These are phyloP conservation scores for Aspergillus tubingensis DNA, from an alignment of 2,329 filamentous ascomycete genomes.

Conservation along the genomic window DNA sequence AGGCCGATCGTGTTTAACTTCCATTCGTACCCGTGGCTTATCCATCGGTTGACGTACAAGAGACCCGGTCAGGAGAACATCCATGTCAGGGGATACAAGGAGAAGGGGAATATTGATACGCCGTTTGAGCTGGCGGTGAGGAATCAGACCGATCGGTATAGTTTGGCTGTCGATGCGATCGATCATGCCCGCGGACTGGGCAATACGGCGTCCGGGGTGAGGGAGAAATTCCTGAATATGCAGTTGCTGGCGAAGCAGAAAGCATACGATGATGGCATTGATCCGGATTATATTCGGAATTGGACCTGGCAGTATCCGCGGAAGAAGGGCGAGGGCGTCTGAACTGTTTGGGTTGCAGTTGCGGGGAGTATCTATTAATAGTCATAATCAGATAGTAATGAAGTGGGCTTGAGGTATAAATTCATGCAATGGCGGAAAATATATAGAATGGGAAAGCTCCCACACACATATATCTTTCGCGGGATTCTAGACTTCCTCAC, in stretches of 20 bases:
- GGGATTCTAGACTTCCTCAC: too few species aligned
- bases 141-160: constrained; percentile 76
- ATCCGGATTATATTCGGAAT: constrained; percentile 65
- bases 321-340: constrained; percentile 6
- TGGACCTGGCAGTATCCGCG: constrained; percentile 63
- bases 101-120: constrained; percentile 84
- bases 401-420: too few species aligned
- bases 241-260: constrained; percentile 65
- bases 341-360: neutral
- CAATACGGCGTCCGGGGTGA: constrained; percentile 63
- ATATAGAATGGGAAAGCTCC: too few species aligned
- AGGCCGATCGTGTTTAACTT: constrained; percentile 80
- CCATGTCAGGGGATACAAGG: constrained; percentile 75
- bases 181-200: constrained; percentile 65
- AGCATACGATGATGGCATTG: constrained; percentile 70
- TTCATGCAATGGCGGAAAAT: too few species aligned
- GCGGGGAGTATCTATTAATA: too few species aligned
- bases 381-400: too few species aligned
- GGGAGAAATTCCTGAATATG: constrained; percentile 65
- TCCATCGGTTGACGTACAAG: constrained; percentile 76
- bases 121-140: constrained; percentile 76
- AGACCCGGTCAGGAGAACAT: constrained; percentile 68
- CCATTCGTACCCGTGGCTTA: constrained; percentile 79
- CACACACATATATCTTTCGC: too few species aligned
- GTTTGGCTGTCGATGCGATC: constrained; percentile 74